phyloP scores from a whole-genome alignment of 179 eudicot species.

The Heliamphora pulchella region DNA sequence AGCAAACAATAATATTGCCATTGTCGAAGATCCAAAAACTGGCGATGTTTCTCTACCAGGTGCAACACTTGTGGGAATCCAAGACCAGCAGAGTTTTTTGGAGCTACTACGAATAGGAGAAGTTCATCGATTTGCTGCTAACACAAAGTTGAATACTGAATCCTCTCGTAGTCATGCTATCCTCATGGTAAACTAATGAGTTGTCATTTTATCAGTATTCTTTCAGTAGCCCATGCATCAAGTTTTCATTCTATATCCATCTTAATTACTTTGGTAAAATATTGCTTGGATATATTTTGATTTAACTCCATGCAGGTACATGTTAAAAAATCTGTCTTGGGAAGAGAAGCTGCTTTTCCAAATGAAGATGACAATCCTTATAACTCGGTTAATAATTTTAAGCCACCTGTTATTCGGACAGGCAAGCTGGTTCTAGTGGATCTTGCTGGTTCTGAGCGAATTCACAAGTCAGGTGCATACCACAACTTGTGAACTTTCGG shows the following conservation, averaged over 20 bases:
- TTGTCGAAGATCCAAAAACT: slow-evolving; percentile 84
- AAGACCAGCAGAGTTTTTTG: slow-evolving; percentile 67
- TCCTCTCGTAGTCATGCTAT: slow-evolving; percentile 99
- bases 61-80: slow-evolving; percentile 75
- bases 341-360: slow-evolving; percentile 54
- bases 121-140: slow-evolving; percentile 93
- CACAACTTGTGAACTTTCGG: neutral
- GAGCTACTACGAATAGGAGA: slow-evolving; percentile 85
- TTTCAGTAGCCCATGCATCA: neutral
- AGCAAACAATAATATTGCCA: slow-evolving; percentile 86
- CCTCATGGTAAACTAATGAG: slow-evolving; percentile 55
- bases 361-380: slow-evolving; percentile 51
- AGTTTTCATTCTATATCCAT: neutral
- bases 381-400: slow-evolving; percentile 41
- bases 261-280: neutral
- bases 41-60: slow-evolving; percentile 99
- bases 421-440: slow-evolving; percentile 94
- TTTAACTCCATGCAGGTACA: slow-evolving; percentile 51
- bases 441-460: slow-evolving; percentile 99
- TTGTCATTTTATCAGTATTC: neutral
- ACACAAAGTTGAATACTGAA: slow-evolving; percentile 94
- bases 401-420: slow-evolving; percentile 71
- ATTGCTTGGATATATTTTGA: slow-evolving; percentile 5
- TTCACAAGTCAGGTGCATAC: slow-evolving; percentile 80
- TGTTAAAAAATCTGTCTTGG: slow-evolving; percentile 62